Conservation (phyloP, 257 asterid genomes). For the Ilex asprella region DNA sequence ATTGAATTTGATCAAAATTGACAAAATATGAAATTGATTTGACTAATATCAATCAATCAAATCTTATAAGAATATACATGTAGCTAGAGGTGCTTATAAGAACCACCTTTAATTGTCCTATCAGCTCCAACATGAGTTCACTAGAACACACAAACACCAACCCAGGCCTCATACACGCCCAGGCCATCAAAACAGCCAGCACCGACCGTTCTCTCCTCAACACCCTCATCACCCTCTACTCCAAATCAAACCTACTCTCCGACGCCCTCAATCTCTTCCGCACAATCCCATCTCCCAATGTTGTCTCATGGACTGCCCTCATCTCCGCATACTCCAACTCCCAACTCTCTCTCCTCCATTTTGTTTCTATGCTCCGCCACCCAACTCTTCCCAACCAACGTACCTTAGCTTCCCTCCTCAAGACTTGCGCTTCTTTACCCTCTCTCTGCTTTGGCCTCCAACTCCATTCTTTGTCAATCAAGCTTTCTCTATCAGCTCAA, state of each 20-base stretch:
- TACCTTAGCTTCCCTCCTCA: constrained; percentile 56
- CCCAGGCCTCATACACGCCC: constrained; percentile 61
- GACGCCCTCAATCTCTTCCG: constrained; percentile 51
- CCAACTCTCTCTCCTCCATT: constrained; percentile 39
- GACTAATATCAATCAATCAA: too few species aligned
- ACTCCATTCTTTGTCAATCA: constrained; percentile 47
- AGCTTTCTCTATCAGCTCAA: constrained; percentile 33
- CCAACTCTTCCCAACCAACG: constrained; percentile 48
- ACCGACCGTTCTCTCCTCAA: constrained; percentile 48
- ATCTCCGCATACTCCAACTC: constrained; percentile 51
- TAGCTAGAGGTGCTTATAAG: too few species aligned
- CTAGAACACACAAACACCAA: constrained; percentile 17
- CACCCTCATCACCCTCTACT: constrained; percentile 69
- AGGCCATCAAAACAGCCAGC: constrained; percentile 32
- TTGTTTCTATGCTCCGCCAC: constrained; percentile 74
- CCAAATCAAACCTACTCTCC: constrained; percentile 41
- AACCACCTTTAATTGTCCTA: too few species aligned
- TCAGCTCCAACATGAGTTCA: constrained; percentile 1
- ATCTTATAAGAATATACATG: too few species aligned
- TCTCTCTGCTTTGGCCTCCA: constrained; percentile 36
- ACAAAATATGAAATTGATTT: too few species aligned
- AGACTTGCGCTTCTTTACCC: constrained; percentile 43
- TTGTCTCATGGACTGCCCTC: constrained; percentile 71
- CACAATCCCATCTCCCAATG: constrained; percentile 56
- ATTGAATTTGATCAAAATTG: too few species aligned